Evolutionary conservation across 2,329 filamentous ascomycete species (phyloP).

Genomic region (Cyphellophora europaea): DNA sequence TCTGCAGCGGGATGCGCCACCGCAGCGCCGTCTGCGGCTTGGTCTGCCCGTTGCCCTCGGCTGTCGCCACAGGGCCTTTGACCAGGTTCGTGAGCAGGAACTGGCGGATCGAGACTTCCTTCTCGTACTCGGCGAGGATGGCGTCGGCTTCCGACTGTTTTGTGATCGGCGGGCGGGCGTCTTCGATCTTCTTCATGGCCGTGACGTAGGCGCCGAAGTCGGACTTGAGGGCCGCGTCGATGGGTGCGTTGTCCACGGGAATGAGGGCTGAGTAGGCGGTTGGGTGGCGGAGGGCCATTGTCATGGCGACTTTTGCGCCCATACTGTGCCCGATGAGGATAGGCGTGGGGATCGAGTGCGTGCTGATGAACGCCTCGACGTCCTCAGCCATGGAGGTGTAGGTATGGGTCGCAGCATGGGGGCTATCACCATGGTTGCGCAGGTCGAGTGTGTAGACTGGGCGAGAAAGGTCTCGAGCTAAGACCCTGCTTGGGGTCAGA

Average conservation of each 20-base stretch:
- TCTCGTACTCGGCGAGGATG: slow-evolving; percentile 14
- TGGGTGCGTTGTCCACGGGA: slow-evolving; percentile 83
- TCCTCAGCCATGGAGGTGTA: slow-evolving; percentile 77
- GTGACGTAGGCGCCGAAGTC: slow-evolving; percentile 73
- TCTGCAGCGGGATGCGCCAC: slow-evolving; percentile 71
- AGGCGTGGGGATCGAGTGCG: slow-evolving; percentile 57
- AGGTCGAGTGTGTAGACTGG: slow-evolving; percentile 81
- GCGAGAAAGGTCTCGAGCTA: slow-evolving; percentile 71
- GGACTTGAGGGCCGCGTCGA: slow-evolving; percentile 64
- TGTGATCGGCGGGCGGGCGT: slow-evolving; percentile 6
- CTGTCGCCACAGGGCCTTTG: slow-evolving; percentile 5
- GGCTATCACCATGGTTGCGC: slow-evolving; percentile 86
- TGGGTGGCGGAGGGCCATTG: slow-evolving; percentile 64
- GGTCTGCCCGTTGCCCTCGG: slow-evolving; percentile 33
- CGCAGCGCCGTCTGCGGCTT: slow-evolving; percentile 46
- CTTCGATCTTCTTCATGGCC: slow-evolving; percentile 74
- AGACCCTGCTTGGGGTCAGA: slow-evolving; percentile 44
- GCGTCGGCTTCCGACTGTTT: slow-evolving; percentile 16
- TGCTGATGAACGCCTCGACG: slow-evolving; percentile 65
- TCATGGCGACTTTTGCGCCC: slow-evolving; percentile 93
- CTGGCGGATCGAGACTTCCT: slow-evolving; percentile 69
- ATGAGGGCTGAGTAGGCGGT: slow-evolving; percentile 61
- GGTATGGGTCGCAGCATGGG: slow-evolving; percentile 66
- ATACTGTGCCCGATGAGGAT: slow-evolving; percentile 92
- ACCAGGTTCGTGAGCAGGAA: slow-evolving; percentile 80